A percentile compares a stretch with the other conserved stretches of the same genome.
phyloP scores from a whole-genome alignment of 768 basidiomycete genomes.

The Nidularia sp. region DNA sequence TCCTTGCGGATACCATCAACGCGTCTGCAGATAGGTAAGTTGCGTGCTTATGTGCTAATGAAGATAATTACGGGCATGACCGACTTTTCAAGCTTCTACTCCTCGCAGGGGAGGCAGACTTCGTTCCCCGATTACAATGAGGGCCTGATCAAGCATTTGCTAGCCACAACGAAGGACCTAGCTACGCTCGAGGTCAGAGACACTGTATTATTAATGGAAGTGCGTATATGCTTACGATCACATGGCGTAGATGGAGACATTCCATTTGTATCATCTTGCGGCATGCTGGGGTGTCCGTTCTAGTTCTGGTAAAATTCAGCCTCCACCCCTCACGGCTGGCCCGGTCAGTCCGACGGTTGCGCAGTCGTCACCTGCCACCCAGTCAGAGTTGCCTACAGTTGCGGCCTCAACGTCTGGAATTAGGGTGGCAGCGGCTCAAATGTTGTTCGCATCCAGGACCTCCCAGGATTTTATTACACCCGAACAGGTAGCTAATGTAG shows the following conservation, averaged over 20 bases:
- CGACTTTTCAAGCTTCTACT: conserved; percentile 61
- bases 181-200: conserved; percentile 66
- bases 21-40: conserved; percentile 78
- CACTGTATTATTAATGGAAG: not conserved
- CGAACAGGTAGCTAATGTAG: conserved; percentile 50
- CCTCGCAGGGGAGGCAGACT: conserved; percentile 80
- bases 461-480: conserved; percentile 77
- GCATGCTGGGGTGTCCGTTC: conserved; percentile 53
- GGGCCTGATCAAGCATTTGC: conserved; percentile 54
- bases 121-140: conserved; percentile 76
- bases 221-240: conserved; percentile 3
- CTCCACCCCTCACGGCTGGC: conserved; percentile 40
- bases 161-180: conserved; percentile 44
- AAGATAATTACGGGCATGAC: not conserved
- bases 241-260: conserved; percentile 72
- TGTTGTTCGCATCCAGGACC: conserved; percentile 76
- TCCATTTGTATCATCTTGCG: conserved; percentile 78
- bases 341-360: conserved; percentile 36
- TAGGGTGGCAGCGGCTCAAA: conserved; percentile 75
- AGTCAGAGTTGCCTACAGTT: conserved; percentile 6
- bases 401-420: conserved; percentile 34
- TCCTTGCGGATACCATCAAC: conserved; percentile 51
- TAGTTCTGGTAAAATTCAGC: conserved; percentile 11
- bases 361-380: conserved; percentile 15
- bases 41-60: not conserved